Conservation (phyloP, 2,329 filamentous ascomycete species). For the Curvularia sp. region DNA sequence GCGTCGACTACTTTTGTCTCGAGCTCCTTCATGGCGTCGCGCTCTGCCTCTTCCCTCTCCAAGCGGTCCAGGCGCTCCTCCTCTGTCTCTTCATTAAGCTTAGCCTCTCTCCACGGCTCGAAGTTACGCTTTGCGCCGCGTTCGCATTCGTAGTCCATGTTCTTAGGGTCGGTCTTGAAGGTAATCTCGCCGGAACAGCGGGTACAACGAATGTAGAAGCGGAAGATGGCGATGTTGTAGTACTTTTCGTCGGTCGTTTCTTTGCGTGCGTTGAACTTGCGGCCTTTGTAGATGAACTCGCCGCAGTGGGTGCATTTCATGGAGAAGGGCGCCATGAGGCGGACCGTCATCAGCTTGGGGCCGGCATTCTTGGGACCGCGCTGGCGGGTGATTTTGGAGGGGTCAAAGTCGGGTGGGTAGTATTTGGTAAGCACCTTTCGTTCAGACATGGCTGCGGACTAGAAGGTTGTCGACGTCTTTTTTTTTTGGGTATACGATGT, state of each 20-base stretch:
- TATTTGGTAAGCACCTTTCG: slow-evolving; percentile 77
- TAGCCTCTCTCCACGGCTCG: slow-evolving; percentile 82
- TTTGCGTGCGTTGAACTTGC: slow-evolving; percentile 95
- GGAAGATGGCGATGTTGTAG: slow-evolving; percentile 83
- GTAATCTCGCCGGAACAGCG: slow-evolving; percentile 86
- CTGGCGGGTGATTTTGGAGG: slow-evolving; percentile 74
- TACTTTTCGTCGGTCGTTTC: slow-evolving; percentile 92
- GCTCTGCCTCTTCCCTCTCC: slow-evolving; percentile 79
- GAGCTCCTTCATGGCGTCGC: slow-evolving; percentile 92
- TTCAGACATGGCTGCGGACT: slow-evolving; percentile 73
- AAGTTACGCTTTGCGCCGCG: slow-evolving; percentile 90
- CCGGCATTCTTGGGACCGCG: slow-evolving; percentile 75
- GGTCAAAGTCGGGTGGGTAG: slow-evolving; percentile 86
- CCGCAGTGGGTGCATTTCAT: slow-evolving; percentile 75
- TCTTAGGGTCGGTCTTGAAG: slow-evolving; percentile 93
- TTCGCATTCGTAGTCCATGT: slow-evolving; percentile 86
- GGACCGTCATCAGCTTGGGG: slow-evolving; percentile 83
- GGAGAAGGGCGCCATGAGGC: slow-evolving; percentile 87
- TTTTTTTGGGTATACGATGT: not conserved
- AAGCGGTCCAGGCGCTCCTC: slow-evolving; percentile 86
- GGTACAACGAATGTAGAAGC: slow-evolving; percentile 89
- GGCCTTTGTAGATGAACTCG: slow-evolving; percentile 89
- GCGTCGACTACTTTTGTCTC: slow-evolving; percentile 94
- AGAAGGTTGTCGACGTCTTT: not conserved
- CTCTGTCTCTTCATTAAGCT: slow-evolving; percentile 76